These are phyloP conservation scores for Morella rubra DNA, from an alignment of 306 rosid species.

Conservation along the genomic window DNA sequence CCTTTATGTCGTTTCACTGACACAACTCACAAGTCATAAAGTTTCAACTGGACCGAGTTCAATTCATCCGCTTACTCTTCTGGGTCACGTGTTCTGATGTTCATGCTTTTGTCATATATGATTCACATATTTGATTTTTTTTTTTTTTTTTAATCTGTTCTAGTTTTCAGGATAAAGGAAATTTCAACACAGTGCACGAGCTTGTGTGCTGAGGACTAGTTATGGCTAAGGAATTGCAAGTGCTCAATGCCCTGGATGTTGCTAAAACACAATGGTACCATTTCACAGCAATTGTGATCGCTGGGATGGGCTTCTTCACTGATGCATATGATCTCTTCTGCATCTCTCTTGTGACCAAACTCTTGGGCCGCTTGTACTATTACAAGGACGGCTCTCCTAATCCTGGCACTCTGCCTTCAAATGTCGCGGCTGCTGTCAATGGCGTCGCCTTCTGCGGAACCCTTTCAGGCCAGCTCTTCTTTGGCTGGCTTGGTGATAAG, in stretches of 20 bases:
- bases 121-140: background rate
- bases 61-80: background rate
- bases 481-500: conserved; percentile 96
- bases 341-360: conserved; percentile 84
- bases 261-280: conserved; percentile 96
- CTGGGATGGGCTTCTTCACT: conserved; percentile 94
- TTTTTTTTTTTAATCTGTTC: background rate
- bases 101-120: background rate
- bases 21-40: background rate
- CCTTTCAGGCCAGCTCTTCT: conserved; percentile 82
- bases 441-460: conserved; percentile 91
- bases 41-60: conserved; percentile 5
- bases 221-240: conserved; percentile 62
- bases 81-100: conserved; percentile 10
- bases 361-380: conserved; percentile 77
- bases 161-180: conserved; percentile 20
- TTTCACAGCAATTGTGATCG: conserved; percentile 81
- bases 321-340: conserved; percentile 88
- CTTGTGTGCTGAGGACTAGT: background rate
- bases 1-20: background rate
- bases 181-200: conserved; percentile 3
- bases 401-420: conserved; percentile 70
- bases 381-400: conserved; percentile 31
- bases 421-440: conserved; percentile 69
- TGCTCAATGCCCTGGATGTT: conserved; percentile 72